Percentiles rank a stretch among this genome's conserved stretches.
Evolutionary conservation across 441 rosid species (phyloP).

Genomic region (Erysimum pusillum): DNA sequence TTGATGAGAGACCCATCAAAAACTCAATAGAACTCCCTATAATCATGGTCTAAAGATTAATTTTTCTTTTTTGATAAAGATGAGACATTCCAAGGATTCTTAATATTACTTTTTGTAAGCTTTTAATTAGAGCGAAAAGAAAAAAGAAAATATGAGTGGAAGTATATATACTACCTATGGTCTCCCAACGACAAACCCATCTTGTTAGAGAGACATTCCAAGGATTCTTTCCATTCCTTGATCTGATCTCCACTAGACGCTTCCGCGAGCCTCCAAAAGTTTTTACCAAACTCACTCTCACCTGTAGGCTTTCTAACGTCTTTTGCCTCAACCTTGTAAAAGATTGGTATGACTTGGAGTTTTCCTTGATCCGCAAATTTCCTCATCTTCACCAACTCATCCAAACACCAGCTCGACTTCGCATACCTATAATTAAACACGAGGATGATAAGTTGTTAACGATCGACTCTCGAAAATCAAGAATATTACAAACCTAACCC

Average conservation of each 20-base stretch:
- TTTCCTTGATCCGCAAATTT: background rate
- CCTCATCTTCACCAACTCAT: conserved; percentile 20
- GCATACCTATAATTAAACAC: background rate
- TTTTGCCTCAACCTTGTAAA: background rate
- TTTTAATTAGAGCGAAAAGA: background rate
- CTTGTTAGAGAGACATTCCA: conserved; percentile 18
- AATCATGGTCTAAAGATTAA: too few species aligned
- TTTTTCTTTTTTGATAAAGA: too few species aligned
- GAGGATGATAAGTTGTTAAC: too few species aligned
- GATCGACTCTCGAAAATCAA: too few species aligned
- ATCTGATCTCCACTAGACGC: conserved; percentile 28
- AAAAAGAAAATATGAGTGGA: too few species aligned
- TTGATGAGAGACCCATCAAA: too few species aligned
- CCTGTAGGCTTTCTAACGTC: background rate
- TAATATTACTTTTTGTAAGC: too few species aligned
- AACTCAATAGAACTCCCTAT: too few species aligned
- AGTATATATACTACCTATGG: conserved; percentile 8
- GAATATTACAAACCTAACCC: too few species aligned
- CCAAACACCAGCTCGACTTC: conserved; percentile 6
- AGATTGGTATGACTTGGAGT: conserved; percentile 26
- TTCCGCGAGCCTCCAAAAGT: conserved; percentile 26
- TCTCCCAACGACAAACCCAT: conserved; percentile 32
- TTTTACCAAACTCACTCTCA: conserved; percentile 30
- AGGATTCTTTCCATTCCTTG: conserved; percentile 35
- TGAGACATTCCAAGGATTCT: too few species aligned